Base-by-base conservation (phyloP, 495 filamentous ascomycete genomes). In the Echria macrotheca region DNA sequence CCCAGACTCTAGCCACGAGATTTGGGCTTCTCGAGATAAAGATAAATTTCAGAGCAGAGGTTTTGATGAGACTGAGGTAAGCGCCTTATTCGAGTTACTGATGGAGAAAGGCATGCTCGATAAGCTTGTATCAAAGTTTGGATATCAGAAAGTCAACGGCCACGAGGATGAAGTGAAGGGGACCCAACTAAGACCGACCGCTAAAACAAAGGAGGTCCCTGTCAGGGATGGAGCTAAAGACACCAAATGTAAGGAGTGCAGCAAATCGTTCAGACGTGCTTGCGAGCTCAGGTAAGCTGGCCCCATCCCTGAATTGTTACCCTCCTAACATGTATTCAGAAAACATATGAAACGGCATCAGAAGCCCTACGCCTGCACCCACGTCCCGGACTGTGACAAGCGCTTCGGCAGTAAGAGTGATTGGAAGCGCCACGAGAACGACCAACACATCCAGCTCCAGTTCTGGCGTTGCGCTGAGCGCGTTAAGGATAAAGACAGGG, bases 391-490 rank as follows among this genome's bases (percentile, higher is more conserved):
- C 15, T 96, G 91, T 59, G 69, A 71, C 38, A 93, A 89, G 54
- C 76, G 66, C 2, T 95, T 96, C 54, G 91, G 93, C 28, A 90
- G 85, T 70, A 96, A 96, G 60, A 88, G 87, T 36, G 91, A 96
- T 67, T 96, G 91, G 91, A 96, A 96, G 66, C 83, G 93, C 5
- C 91, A 97, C 61, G 91, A 97, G 55, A 89, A 83, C 54, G 85
- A 81, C 19, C 89, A 95, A 61, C 91, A 96, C 59, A 84, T 81
- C 53, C 80, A 85, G 54, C 57, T 79, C 2, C 82, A 89, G 52
- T 75, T 79, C 46, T 96, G 87, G 83, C 80, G 82, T n/a, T 96
- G 91, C 64, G 73, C 72, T 26, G 58, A 71, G 62, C 56, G 56
- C 43, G 37, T 54, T 35, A 45, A 44, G 10, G 57, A 59, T 8